Percentiles rank a stretch among this genome's conserved stretches.
These are phyloP conservation scores for Isabelozyma heimii DNA, from an alignment of 805 yeast species.

Conservation along the genomic window DNA sequence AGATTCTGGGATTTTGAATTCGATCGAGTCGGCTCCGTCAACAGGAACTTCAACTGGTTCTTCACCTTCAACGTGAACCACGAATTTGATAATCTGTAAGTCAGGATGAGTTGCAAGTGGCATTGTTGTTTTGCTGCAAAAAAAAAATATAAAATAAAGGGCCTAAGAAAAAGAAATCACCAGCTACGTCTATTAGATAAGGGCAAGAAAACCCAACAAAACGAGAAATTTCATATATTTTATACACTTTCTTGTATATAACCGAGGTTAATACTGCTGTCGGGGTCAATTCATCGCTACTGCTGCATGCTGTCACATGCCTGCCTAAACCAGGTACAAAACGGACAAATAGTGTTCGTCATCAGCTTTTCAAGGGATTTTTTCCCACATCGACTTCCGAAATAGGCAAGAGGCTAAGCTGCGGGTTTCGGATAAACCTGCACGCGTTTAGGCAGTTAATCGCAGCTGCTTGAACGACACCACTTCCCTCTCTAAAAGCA, in stretches of 20 bases:
- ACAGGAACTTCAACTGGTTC: conserved; percentile 23
- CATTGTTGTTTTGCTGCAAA: conserved; percentile 1
- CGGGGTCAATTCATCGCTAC: not conserved
- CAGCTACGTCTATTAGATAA: no score
- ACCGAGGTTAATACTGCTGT: not conserved
- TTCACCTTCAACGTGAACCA: conserved; percentile 27
- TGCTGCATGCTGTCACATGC: no score
- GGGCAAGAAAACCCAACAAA: not conserved
- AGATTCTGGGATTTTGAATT: conserved; percentile 34
- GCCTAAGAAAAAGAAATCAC: no score
- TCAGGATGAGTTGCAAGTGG: conserved; percentile 21
- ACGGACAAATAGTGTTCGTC: no score
- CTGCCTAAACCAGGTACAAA: no score
- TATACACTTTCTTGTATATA: not conserved
- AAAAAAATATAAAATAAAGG: not conserved
- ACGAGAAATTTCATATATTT: not conserved
- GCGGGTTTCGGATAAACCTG: no score
- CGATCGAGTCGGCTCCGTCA: conserved; percentile 23
- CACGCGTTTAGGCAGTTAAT: not conserved
- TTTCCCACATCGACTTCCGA: no score
- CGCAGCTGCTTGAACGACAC: conserved; percentile 37
- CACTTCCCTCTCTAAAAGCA: conserved; percentile 52
- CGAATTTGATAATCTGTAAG: conserved; percentile 29
- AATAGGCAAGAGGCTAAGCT: no score
- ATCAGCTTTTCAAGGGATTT: no score